Conservation (phyloP, 805 yeast species). For the Ogataea henricii region DNA sequence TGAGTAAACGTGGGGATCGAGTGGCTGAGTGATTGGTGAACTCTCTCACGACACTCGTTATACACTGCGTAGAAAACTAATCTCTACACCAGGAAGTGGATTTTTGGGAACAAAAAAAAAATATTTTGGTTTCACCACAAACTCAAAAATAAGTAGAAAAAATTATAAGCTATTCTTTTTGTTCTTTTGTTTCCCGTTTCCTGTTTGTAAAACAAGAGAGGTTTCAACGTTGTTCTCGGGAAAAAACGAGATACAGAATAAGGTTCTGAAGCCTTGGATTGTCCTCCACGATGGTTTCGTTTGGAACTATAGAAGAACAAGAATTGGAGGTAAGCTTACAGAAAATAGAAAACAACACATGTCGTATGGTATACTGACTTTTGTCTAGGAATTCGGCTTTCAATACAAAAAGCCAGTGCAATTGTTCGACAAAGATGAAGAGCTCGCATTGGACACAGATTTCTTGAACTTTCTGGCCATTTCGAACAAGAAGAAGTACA, state of each 20-base stretch:
- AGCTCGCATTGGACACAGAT: constrained; percentile 3
- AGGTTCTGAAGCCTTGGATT: not conserved
- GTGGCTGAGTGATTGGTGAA: too few relatives aligned
- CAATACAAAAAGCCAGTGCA: constrained; percentile 30
- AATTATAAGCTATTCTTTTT: too few relatives aligned
- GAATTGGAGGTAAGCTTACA: constrained; percentile 28
- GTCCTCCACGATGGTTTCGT: not conserved
- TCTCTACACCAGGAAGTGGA: too few relatives aligned
- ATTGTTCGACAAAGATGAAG: constrained; percentile 20
- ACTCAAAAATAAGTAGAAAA: too few relatives aligned
- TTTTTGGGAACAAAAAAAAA: not conserved
- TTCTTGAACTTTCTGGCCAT: constrained; percentile 24
- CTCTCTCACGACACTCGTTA: too few relatives aligned
- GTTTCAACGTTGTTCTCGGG: too few relatives aligned
- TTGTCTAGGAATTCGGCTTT: constrained; percentile 32
- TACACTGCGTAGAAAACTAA: too few relatives aligned
- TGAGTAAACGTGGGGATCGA: too few relatives aligned
- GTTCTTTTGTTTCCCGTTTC: too few relatives aligned
- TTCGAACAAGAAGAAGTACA: constrained; percentile 18
- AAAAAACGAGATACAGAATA: not conserved
- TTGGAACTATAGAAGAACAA: constrained; percentile 14
- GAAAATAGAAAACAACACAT: not conserved
- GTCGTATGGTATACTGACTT: constrained; percentile 8
- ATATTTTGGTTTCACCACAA: too few relatives aligned
- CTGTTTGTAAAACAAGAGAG: too few relatives aligned